Conservation (phyloP, 2,329 filamentous ascomycete genomes). For the Alternaria sp. region DNA sequence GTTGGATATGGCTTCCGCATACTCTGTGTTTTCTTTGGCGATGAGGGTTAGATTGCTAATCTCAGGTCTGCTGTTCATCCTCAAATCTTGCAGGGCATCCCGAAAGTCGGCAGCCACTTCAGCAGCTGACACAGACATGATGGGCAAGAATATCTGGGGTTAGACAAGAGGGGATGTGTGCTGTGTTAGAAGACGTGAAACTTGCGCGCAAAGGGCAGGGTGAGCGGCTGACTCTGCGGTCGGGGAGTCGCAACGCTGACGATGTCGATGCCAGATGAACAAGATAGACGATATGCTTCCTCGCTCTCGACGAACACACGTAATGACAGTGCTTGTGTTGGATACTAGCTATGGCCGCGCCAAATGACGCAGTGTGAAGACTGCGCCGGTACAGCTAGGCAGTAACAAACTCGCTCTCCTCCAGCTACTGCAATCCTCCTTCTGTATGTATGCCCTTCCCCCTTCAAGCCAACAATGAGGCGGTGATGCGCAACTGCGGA, state of each 20-base stretch:
- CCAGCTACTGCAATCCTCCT: slow-evolving; percentile 43
- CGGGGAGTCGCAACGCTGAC: slow-evolving; percentile 32
- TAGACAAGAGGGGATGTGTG: slow-evolving; percentile 25
- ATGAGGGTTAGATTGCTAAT: slow-evolving; percentile 98
- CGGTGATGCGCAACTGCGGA: slow-evolving; percentile 26
- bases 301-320: slow-evolving; percentile 48
- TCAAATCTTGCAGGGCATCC: slow-evolving; percentile 89
- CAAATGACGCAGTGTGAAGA: slow-evolving; percentile 40
- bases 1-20: slow-evolving; percentile 90
- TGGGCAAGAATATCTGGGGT: slow-evolving; percentile 48
- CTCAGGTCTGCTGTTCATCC: slow-evolving; percentile 88
- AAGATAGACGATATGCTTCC: slow-evolving; percentile 51
- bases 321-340: slow-evolving; percentile 53
- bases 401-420: slow-evolving; percentile 44
- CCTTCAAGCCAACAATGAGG: slow-evolving; percentile 36
- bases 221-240: slow-evolving; percentile 32
- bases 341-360: slow-evolving; percentile 57
- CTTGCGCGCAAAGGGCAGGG: slow-evolving; percentile 28
- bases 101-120: slow-evolving; percentile 96
- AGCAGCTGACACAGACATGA: slow-evolving; percentile 73
- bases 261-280: slow-evolving; percentile 40
- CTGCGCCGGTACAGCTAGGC: slow-evolving; percentile 41
- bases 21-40: slow-evolving; percentile 94
- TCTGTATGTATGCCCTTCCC: slow-evolving; percentile 32
- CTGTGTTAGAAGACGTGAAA: slow-evolving; percentile 11